Percentiles rank a stretch among this genome's conserved stretches.
Evolutionary conservation across 495 filamentous ascomycete genomes (phyloP).

Genomic region (Lepraria neglecta): DNA sequence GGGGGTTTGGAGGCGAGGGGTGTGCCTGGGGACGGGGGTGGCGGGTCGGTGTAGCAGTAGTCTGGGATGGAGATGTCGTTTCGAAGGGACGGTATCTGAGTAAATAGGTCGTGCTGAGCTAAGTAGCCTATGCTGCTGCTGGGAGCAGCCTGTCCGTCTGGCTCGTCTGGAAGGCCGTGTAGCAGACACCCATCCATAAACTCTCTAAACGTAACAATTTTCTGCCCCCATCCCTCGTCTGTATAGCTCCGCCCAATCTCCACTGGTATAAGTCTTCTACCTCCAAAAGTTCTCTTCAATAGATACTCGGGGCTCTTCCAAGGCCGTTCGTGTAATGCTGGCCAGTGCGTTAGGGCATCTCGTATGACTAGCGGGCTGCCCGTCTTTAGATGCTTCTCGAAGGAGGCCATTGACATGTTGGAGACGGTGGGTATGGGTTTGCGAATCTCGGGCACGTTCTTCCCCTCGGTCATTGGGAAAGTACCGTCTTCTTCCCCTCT

Average conservation of each 20-base stretch:
- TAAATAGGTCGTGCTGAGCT: constrained; percentile 82
- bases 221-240: constrained; percentile 78
- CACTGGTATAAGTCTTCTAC: constrained; percentile 74
- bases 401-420: constrained; percentile 48
- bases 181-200: constrained; percentile 61
- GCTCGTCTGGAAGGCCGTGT: background rate
- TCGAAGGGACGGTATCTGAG: constrained; percentile 71
- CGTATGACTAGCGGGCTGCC: constrained; percentile 62
- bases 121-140: constrained; percentile 57
- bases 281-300: constrained; percentile 64
- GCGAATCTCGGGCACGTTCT: constrained; percentile 34
- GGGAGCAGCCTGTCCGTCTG: background rate
- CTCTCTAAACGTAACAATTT: constrained; percentile 66
- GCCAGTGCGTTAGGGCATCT: constrained; percentile 62
- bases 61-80: constrained; percentile 77
- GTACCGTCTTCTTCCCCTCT: constrained; percentile 25
- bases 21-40: constrained; percentile 43
- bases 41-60: constrained; percentile 69
- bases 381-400: constrained; percentile 55
- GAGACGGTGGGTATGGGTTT: constrained; percentile 32
- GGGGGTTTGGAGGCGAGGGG: constrained; percentile 43
- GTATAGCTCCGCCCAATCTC: constrained; percentile 90
- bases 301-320: constrained; percentile 76
- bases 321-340: constrained; percentile 57
- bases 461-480: constrained; percentile 36